Percentiles rank a stretch among this genome's conserved stretches.
phyloP scores from a whole-genome alignment of 2,329 filamentous ascomycete genomes.

The Teratosphaeria gauchensis region DNA sequence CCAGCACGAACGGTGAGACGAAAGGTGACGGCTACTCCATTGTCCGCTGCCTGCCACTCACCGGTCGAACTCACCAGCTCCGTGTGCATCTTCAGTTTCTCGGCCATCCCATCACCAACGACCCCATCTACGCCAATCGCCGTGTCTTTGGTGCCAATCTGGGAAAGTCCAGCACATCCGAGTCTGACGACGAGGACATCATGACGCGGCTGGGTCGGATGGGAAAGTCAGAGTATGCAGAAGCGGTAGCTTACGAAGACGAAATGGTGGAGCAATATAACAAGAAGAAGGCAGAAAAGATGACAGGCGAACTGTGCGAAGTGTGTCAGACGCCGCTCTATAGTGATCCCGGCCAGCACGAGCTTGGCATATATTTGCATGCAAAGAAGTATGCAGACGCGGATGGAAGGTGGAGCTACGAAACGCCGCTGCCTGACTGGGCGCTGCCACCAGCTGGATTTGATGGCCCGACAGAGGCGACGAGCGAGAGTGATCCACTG shows the following conservation, averaged over 20 bases:
- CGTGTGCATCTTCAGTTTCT: conserved; percentile 91
- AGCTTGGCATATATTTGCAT: conserved; percentile 88
- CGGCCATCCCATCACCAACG: conserved; percentile 91
- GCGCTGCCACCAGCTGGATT: conserved; percentile 67
- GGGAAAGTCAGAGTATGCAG: conserved; percentile 87
- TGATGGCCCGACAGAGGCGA: conserved; percentile 54
- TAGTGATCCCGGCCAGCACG: conserved; percentile 81
- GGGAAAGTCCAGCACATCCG: conserved; percentile 56
- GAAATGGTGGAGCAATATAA: conserved; percentile 88
- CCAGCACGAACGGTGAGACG: conserved; percentile 8
- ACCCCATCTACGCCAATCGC: conserved; percentile 94
- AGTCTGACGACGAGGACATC: conserved; percentile 77
- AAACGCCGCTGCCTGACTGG: conserved; percentile 76
- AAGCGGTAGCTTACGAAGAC: conserved; percentile 86
- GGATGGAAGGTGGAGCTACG: conserved; percentile 76
- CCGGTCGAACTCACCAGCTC: conserved; percentile 88
- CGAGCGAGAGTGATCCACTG: conserved; percentile 35
- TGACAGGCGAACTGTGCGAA: conserved; percentile 75
- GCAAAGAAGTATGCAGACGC: conserved; percentile 81
- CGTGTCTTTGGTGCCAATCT: conserved; percentile 79
- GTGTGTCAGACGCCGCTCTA: conserved; percentile 83
- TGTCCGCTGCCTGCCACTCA: conserved; percentile 85
- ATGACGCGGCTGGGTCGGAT: conserved; percentile 76
- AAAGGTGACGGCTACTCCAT: conserved; percentile 65
- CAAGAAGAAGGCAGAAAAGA: conserved; percentile 81